Conservation (phyloP, 2,329 filamentous ascomycete genomes). For the Ilyonectria mors-panacis region DNA sequence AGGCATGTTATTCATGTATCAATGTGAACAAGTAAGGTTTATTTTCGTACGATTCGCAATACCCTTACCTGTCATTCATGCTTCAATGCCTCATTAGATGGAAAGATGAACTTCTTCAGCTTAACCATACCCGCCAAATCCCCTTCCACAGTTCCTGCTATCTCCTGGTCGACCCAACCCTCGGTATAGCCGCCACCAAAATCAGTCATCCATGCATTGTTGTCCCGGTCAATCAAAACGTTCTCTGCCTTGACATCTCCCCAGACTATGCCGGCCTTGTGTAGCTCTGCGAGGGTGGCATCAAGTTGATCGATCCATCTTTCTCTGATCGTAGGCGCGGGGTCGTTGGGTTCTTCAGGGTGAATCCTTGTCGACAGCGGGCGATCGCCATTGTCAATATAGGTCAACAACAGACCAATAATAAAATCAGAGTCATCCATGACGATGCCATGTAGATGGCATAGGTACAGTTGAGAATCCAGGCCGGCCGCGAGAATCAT, state of each 20-base stretch:
- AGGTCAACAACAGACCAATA: slow-evolving; percentile 33
- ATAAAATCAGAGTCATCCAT: slow-evolving; percentile 34
- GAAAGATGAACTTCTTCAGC: slow-evolving; percentile 3
- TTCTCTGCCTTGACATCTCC: slow-evolving; percentile 14
- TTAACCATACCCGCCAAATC: slow-evolving; percentile 11
- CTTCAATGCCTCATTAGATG: too few relatives aligned
- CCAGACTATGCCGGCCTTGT: slow-evolving; percentile 15
- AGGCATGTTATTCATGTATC: too few relatives aligned
- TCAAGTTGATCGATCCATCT: slow-evolving; percentile 32
- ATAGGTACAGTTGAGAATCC: slow-evolving; percentile 32
- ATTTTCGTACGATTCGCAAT: too few relatives aligned
- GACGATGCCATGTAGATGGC: slow-evolving; percentile 38
- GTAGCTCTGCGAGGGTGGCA: slow-evolving; percentile 5
- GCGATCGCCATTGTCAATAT: slow-evolving; percentile 20
- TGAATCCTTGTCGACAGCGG: slow-evolving; percentile 16
- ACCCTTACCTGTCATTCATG: too few relatives aligned
- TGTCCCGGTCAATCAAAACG: not conserved
- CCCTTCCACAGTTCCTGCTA: slow-evolving; percentile 6
- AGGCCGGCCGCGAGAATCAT: slow-evolving; percentile 30
- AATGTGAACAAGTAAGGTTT: too few relatives aligned
- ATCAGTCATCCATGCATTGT: slow-evolving; percentile 11
- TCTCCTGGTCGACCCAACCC: not conserved
- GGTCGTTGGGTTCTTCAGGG: slow-evolving; percentile 17
- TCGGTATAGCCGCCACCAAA: slow-evolving; percentile 11
- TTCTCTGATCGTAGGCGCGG: slow-evolving; percentile 26